A percentile compares a stretch with the other conserved stretches of the same genome.
These are phyloP conservation scores for Helianthus annuus DNA, from an alignment of 129 eudicot species.

Conservation along the genomic window HanXRQr2.0-SUNRISE NC_035448.2:194981237-194981736, in stretches of 20 bases:
- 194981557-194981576: conserved; percentile 9
- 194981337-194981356: conserved; percentile 58
- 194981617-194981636: neutral
- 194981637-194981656: neutral
- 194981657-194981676: neutral
- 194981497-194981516: conserved; percentile 48
- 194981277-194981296: too few species aligned
- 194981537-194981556: conserved; percentile 5
- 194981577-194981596: neutral
- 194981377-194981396: conserved; percentile 66
- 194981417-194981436: conserved; percentile 42
- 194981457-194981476: conserved; percentile 4
- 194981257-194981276: neutral
- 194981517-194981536: conserved; percentile 38
- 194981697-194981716: neutral
- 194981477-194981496: conserved; percentile 6
- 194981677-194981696: conserved; percentile 14
- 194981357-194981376: conserved; percentile 78
- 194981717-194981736: neutral
- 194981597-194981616: neutral
- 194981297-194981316: conserved; percentile 47
- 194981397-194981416: conserved; percentile 52
- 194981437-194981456: neutral
- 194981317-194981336: conserved; percentile 72
- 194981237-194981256: neutral